Percentiles rank a stretch among this genome's conserved stretches.
Conservation (phyloP, 257 asterid genomes). For the Solanum peruvianum region DNA sequence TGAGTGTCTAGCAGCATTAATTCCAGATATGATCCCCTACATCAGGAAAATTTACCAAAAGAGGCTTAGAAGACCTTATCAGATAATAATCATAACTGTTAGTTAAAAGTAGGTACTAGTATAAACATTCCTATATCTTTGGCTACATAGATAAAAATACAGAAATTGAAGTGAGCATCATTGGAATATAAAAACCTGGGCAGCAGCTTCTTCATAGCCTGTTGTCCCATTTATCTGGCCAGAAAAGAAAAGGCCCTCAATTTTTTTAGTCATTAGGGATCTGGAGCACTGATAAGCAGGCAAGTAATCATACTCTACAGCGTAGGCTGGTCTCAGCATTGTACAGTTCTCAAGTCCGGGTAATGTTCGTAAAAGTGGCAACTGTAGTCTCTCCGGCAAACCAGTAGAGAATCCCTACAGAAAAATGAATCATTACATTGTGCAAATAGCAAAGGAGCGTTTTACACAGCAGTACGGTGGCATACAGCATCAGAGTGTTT, state of each 20-base stretch:
- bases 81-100: neutral
- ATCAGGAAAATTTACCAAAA: slow-evolving; percentile 7
- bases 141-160: neutral
- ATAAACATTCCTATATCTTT: neutral
- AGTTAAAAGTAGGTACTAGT: neutral
- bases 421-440: neutral
- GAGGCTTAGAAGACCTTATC: neutral
- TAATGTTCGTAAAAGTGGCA: slow-evolving; percentile 81
- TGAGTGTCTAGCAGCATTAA: slow-evolving; percentile 91
- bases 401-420: slow-evolving; percentile 96
- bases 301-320: slow-evolving; percentile 96
- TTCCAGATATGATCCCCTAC: slow-evolving; percentile 91
- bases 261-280: slow-evolving; percentile 90
- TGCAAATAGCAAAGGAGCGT: neutral
- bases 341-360: slow-evolving; percentile 98
- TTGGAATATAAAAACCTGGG: slow-evolving; percentile 52
- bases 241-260: slow-evolving; percentile 93
- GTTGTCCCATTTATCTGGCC: slow-evolving; percentile 99
- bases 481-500: neutral
- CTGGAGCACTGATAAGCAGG: slow-evolving; percentile 96
- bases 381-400: slow-evolving; percentile 92
- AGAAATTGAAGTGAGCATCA: neutral
- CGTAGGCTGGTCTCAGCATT: slow-evolving; percentile 98
- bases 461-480: neutral
- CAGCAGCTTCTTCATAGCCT: slow-evolving; percentile 99